Percentiles rank a stretch among this genome's conserved stretches.
Conservation (phyloP, 139 green algal genomes). For the Coccomyxa sp. region DNA sequence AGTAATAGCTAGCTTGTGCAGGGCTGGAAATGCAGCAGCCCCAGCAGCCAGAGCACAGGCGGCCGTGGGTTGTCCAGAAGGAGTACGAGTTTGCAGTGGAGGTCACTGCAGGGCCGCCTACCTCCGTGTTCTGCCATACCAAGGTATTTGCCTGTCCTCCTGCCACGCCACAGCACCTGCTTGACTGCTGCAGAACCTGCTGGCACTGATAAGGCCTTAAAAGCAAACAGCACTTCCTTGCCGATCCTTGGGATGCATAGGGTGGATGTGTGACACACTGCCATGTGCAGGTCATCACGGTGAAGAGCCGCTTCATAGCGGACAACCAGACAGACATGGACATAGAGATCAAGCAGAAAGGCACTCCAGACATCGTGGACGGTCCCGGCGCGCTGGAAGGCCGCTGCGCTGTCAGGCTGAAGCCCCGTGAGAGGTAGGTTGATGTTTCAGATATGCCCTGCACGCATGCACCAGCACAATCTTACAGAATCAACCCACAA, state of each 20-base stretch:
- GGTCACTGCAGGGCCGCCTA: conserved; percentile 53
- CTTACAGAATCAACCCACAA: background rate
- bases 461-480: background rate
- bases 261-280: background rate
- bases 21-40: background rate
- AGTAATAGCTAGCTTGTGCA: background rate
- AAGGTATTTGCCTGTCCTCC: no score
- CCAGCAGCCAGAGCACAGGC: background rate
- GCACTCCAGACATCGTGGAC: conserved; percentile 44
- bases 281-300: conserved; percentile 54
- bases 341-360: conserved; percentile 79
- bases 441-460: background rate
- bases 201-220: background rate
- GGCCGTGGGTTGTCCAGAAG: conserved; percentile 31
- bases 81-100: conserved; percentile 73
- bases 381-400: conserved; percentile 4
- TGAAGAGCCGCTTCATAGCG: conserved; percentile 85
- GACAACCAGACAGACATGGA: conserved; percentile 75
- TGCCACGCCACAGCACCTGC: no score
- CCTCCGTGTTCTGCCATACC: conserved; percentile 53
- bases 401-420: conserved; percentile 56
- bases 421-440: conserved; percentile 10
- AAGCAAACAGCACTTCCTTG: no score
- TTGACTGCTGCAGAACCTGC: background rate
- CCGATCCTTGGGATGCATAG: background rate